phyloP scores from a whole-genome alignment of 345 rosid species.

The Hevea brasiliensis region DNA sequence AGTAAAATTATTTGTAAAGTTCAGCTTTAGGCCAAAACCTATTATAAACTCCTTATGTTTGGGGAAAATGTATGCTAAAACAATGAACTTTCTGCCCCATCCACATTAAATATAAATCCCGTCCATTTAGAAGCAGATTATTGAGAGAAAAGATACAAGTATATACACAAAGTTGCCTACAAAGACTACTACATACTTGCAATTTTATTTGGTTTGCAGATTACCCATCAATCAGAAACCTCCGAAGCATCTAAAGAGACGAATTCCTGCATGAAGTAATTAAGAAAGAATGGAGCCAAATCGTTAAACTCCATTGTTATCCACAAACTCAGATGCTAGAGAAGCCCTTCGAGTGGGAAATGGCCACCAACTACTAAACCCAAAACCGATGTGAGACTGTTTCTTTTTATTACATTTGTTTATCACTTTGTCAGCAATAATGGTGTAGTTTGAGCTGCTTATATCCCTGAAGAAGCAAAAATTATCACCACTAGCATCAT shows the following conservation, averaged over 20 bases:
- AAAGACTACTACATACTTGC: neutral
- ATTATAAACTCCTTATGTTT: neutral
- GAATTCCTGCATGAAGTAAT: neutral
- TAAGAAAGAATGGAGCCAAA: neutral
- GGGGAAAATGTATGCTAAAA: neutral
- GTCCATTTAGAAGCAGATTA: neutral
- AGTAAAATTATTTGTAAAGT: neutral
- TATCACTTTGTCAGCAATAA: constrained; percentile 49
- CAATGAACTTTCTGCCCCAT: neutral
- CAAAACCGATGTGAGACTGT: constrained; percentile 8
- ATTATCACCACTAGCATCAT: constrained; percentile 40
- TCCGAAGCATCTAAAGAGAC: constrained; percentile 8
- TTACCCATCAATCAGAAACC: constrained; percentile 6
- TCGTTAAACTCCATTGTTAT: constrained; percentile 11
- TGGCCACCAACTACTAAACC: constrained; percentile 12
- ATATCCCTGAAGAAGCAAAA: constrained; percentile 74
- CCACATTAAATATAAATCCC: neutral
- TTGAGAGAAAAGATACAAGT: neutral
- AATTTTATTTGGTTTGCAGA: constrained; percentile 15
- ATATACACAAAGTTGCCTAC: neutral
- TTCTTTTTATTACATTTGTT: constrained; percentile 32
- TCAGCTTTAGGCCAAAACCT: neutral
- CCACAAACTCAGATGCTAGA: constrained; percentile 19
- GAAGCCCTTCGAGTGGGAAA: constrained; percentile 20
- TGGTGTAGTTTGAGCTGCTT: constrained; percentile 64